Base-by-base conservation (phyloP, 2,329 filamentous ascomycete genomes). In the Penicillium sp. region DNA sequence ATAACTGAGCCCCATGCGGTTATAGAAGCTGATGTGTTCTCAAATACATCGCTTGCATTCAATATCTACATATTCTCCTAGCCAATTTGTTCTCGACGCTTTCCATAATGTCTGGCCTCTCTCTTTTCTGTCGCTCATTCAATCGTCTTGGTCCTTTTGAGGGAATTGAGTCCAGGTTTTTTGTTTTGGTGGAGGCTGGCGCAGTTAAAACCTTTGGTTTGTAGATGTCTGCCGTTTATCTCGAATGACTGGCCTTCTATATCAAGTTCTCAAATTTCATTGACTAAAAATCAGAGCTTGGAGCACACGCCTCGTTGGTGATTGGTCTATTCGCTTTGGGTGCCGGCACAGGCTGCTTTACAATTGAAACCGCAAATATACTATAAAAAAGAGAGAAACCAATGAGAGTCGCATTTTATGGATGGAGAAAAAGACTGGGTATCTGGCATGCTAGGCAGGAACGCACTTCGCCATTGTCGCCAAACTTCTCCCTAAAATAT, bases 171-270 rank as follows among this genome's bases (percentile, higher is more conserved):
- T 13, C 29, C 40, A 46, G 56, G 34, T 52, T 39, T 50, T 47
- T 55, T 49, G 34, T 52, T 39, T 50, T 47, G 54, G 47, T 24
- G 31, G 46, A 45, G 48, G 36, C 43, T 49, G 48, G 36, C 18
- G 16, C 29, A 31, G 18, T 43, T 13, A 49, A 54, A 48, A n/a
- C 27, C 21, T 16, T 18, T 29, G 18, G 50, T 50, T 48, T 48
- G 40, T 39, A 27, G 45, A 32, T 22, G 6, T 36, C 36, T n/a
- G 34, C 34, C n/a, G 34, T 27, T 27, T 36, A 36, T 36, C 13
- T 36, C n/a, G 34, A 36, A 36, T 34, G 10, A 34, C 10, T 18
- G 18, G 18, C 18, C 18, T 18, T 18, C 18, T 18, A 18, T 18
- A 2, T 18, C 18, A 18, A 18, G 18, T 18, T 18, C 18, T 2